Evolutionary conservation across 176 grass and related monocot species (phyloP), one percentile per base, ranked within the genome.

Genomic region (Bromus sterilis): DNA sequence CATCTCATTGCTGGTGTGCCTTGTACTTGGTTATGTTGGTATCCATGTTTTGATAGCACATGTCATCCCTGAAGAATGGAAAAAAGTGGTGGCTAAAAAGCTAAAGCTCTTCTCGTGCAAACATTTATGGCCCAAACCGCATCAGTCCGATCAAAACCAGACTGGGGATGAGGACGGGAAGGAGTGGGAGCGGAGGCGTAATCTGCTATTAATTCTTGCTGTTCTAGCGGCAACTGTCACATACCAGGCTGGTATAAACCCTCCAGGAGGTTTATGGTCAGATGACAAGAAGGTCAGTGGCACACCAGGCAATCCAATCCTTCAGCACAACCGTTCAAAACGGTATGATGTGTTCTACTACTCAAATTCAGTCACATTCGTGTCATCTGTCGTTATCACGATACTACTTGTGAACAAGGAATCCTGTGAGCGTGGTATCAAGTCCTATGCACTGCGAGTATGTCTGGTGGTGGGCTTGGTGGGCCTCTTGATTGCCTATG

Each of bases 311-410:
- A 24, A 80, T 58, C 75, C 86, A 74, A 10, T 79, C 16, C 81
- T 88, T 58, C 81, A 84, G 68, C 67, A 84, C 6, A 88, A 6
- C 46, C 67, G 80, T 74, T 44, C 0, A n/a, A n/a, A n/a, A 13
- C 46, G 58, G 1, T 88, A 88, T 79, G 58, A 49, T 44, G n/a
- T 84, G 49, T 88, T 80, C 75, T 88, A 88, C 59, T 88, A 88
- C 76, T 84, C 81, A 40, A 88, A 88, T 58, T 62, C 76, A 18
- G 6, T 66, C 21, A 66, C 81, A 74, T 88, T 84, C 7, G 44
- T 88, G 21, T 88, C 80, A 66, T 88, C 81, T 66, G 66, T 88
- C 2, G 80, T 39, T 37, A 24, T 79, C 58, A 79, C 51, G 41
- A 84, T 84, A 79, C 21, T 84, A 0, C 75, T 88, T 43, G 40